Percentiles rank a stretch among this genome's conserved stretches.
Conservation (phyloP, 169 alveolate species). For the Plasmodium sp. region DNA sequence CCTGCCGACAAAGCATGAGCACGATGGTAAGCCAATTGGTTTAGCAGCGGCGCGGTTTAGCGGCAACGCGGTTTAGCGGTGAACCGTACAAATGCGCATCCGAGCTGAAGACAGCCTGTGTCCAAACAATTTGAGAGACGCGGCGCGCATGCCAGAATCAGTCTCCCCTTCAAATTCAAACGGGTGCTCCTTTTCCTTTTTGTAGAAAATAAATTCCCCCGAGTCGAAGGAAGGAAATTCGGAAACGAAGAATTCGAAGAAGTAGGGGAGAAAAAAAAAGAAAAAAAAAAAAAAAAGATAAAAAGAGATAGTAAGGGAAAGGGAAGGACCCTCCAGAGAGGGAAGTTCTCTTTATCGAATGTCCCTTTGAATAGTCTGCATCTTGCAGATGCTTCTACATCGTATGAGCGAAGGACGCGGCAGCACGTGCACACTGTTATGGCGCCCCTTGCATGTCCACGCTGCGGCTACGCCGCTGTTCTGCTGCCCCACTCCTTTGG, state of each 20-base stretch:
- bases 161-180: neutral
- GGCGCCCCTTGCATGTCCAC: neutral
- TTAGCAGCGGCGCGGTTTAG: neutral
- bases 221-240: constrained; percentile 26
- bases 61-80: no score
- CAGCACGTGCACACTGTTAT: neutral
- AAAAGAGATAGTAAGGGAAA: no score
- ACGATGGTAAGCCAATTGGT: neutral
- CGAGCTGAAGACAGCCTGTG: neutral
- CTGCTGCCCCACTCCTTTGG: neutral
- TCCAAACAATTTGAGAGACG: neutral
- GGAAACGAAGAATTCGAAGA: constrained; percentile 44
- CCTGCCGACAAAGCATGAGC: neutral
- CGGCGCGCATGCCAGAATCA: neutral
- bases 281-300: neutral
- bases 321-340: neutral
- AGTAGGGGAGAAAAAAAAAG: constrained; percentile 8
- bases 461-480: neutral
- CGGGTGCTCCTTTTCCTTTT: neutral
- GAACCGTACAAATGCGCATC: neutral
- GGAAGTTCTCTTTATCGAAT: neutral
- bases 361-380: neutral
- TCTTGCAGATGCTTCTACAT: neutral
- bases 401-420: neutral
- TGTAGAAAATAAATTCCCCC: constrained; percentile 18